Base-by-base conservation (phyloP, 2,329 filamentous ascomycete genomes). In the Penicillium sp. region DNA sequence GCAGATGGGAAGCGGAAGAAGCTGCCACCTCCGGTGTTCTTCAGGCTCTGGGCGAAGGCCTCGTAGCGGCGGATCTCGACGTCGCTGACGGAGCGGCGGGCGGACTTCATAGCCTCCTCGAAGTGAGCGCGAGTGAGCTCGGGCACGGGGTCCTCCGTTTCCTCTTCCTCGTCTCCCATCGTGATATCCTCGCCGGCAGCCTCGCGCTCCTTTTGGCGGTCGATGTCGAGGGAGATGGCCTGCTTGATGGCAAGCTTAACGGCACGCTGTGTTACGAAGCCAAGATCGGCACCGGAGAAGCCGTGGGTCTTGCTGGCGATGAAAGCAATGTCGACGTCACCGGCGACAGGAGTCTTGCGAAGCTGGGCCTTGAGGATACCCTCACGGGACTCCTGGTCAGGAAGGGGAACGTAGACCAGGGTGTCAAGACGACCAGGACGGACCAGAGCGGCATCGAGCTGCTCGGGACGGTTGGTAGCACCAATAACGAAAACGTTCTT, bases 401-500 rank as follows among this genome's bases (percentile, higher is more conserved):
- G 94, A 65, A 99, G 86, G 66, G 94, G 94, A 66, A 99, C 94
- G 75, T 99, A 99, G 77, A 99, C 94, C 65, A 99, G 87, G 36
- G 93, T 97, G 77, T 99, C 94, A 46, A 99, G 89, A 91, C 94
- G 94, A 67, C 94, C 94, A 55, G 94, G 94, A 84, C 94, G 92
- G 85, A 93, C 97, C 68, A 99, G 85, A 67, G 94, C 94, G 74
- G 94, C 94, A 77, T 99, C 94, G 58, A 99, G 89, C 82, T 97
- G 94, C 82, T 99, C 94, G 41, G 94, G 94, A 81, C 94, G 86
- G 83, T 99, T 99, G 77, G 94, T 99, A 43, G 94, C 94, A 75
- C 94, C 94, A 69, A 99, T 99, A 64, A 99, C 94, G 79, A 99
- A 99, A 63, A 99, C 94, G 75, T 99, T 99, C 89, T 99, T 99